Percentiles rank a stretch among this genome's conserved stretches.
These are phyloP conservation scores for Babesia caballi DNA, from an alignment of 169 alveolate species.

Conservation along the genomic window DNA sequence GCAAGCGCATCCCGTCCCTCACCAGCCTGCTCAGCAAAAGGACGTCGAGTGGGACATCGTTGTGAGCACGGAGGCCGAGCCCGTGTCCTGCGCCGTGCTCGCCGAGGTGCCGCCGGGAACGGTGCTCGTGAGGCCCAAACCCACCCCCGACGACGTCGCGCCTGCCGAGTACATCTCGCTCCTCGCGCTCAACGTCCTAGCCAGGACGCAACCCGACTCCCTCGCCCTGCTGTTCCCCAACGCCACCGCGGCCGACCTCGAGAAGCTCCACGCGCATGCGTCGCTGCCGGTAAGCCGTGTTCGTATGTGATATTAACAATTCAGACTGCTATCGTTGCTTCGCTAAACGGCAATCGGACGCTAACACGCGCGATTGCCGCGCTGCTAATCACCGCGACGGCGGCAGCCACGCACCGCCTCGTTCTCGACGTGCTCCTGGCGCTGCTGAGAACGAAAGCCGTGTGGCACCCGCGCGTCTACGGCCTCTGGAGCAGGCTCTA, in stretches of 20 bases:
- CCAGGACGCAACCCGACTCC: constrained; percentile 13
- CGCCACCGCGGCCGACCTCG: constrained; percentile 4
- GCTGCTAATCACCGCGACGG: constrained; percentile 6
- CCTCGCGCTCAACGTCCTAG: constrained; percentile 36
- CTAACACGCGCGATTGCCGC: background rate
- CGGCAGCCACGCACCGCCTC: constrained; percentile 17
- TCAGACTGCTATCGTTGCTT: constrained; percentile 39
- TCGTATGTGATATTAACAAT: background rate
- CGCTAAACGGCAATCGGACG: background rate
- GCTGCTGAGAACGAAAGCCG: constrained; percentile 10
- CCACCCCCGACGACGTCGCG: background rate
- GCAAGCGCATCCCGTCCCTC: too few relatives aligned
- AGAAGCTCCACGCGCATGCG: constrained; percentile 50
- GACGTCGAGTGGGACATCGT: constrained; percentile 17
- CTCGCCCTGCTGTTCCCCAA: constrained; percentile 41
- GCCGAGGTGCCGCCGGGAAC: constrained; percentile 59
- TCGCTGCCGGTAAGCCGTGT: constrained; percentile 38
- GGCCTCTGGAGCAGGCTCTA: constrained; percentile 51
- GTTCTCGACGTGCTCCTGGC: constrained; percentile 32
- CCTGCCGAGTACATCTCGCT: constrained; percentile 22
- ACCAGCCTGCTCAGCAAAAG: background rate
- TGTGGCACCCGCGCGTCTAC: constrained; percentile 59
- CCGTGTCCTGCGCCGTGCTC: constrained; percentile 47
- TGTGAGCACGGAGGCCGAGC: constrained; percentile 16
- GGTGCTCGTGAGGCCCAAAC: constrained; percentile 38